Percentiles rank a stretch among this genome's conserved stretches.
Evolutionary conservation across 2,329 filamentous ascomycete species (phyloP).

Genomic region (Fusarium verrucosum): DNA sequence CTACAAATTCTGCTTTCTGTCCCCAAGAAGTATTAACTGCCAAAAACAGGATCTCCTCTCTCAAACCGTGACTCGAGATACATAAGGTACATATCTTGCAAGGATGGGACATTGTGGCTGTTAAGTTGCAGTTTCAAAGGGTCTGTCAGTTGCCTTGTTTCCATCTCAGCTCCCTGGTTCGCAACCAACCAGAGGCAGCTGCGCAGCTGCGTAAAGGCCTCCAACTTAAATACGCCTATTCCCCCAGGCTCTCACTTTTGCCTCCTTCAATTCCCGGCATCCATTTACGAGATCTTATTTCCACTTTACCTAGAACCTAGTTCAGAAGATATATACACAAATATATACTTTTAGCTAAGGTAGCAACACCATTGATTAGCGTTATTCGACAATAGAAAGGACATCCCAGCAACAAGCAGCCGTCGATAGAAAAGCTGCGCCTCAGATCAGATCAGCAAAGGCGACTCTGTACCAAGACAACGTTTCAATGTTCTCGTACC

Average conservation of each 20-base stretch:
- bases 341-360: slow-evolving; percentile 5
- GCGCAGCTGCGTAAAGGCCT: slow-evolving; percentile 20
- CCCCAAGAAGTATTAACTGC: not conserved
- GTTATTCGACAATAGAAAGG: not conserved
- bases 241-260: slow-evolving; percentile 6
- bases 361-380: not conserved
- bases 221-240: slow-evolving; percentile 7
- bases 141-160: slow-evolving; percentile 11
- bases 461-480: slow-evolving; percentile 1
- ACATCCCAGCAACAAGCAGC: not conserved
- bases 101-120: slow-evolving; percentile 2
- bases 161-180: slow-evolving; percentile 16
- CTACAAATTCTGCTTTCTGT: not conserved
- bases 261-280: slow-evolving; percentile 7
- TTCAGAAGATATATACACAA: not conserved
- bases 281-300: slow-evolving; percentile 5
- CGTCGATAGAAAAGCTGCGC: slow-evolving; percentile 3
- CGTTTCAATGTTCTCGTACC: slow-evolving; percentile 18
- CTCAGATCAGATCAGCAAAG: slow-evolving; percentile 9
- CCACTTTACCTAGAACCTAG: not conserved
- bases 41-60: slow-evolving; percentile 1
- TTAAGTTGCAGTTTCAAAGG: slow-evolving; percentile 18
- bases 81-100: slow-evolving; percentile 3
- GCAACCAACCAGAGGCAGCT: slow-evolving; percentile 12
- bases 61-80: not conserved